These are phyloP conservation scores for Blakeslea trispora DNA, from an alignment of 371 early-diverging fungal genomes.

Conservation along the genomic window DNA sequence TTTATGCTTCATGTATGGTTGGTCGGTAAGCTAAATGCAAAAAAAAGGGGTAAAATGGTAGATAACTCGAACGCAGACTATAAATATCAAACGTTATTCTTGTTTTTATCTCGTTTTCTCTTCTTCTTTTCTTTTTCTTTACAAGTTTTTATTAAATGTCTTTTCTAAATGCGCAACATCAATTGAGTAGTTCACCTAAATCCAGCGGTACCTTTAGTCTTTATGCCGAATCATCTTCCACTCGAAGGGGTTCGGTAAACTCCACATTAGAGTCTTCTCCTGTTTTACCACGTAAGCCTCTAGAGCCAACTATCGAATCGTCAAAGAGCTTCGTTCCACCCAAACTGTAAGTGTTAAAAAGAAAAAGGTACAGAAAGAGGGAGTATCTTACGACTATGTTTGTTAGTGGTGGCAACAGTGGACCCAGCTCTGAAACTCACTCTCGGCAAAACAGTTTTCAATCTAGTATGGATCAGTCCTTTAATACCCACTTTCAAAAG, in stretches of 20 bases:
- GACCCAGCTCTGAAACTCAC: constrained; percentile 11
- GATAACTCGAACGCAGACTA: neutral
- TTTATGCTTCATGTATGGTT: neutral
- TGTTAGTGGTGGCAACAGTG: constrained; percentile 3
- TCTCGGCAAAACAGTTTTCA: constrained; percentile 23
- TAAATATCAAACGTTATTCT: neutral
- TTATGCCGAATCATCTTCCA: constrained; percentile 30
- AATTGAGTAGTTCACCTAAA: constrained; percentile 18
- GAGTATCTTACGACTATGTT: neutral
- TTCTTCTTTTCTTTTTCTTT: constrained; percentile 4
- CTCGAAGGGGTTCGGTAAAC: constrained; percentile 19
- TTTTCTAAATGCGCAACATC: neutral
- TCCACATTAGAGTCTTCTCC: constrained; percentile 18
- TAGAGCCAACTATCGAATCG: constrained; percentile 11
- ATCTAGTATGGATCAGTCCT: neutral
- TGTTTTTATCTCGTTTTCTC: constrained; percentile 8
- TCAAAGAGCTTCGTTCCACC: constrained; percentile 31
- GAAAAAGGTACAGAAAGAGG: too few species aligned
- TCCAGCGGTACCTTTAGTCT: constrained; percentile 19
- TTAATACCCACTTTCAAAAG: constrained; percentile 1
- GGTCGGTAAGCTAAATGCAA: neutral
- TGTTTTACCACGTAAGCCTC: constrained; percentile 11
- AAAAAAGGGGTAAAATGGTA: neutral
- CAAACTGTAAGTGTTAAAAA: constrained; percentile 17
- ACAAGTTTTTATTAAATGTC: neutral